A percentile compares a stretch with the other conserved stretches of the same genome.
Conservation (phyloP, 495 filamentous ascomycete genomes). For the Achaetomiella virescens region DNA sequence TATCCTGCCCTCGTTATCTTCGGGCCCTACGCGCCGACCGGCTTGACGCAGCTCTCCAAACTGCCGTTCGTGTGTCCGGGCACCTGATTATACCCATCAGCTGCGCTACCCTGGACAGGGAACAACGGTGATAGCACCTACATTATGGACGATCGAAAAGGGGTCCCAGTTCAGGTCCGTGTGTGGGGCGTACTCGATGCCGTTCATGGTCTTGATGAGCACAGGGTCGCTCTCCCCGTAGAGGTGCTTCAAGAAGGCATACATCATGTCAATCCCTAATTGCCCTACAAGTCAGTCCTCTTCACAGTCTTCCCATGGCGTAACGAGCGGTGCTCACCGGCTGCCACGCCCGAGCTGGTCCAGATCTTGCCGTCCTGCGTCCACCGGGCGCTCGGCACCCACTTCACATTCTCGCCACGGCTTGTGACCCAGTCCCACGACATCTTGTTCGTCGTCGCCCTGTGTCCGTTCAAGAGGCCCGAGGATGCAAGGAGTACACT, state of each 20-base stretch:
- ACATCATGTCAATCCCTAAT: constrained; percentile 61
- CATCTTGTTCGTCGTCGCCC: constrained; percentile 53
- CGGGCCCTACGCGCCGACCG: neutral
- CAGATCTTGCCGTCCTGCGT: constrained; percentile 60
- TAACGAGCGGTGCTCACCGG: constrained; percentile 1
- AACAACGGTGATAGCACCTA: neutral
- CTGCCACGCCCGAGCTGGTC: constrained; percentile 36
- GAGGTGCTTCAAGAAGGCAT: constrained; percentile 44
- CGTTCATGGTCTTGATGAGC: constrained; percentile 2
- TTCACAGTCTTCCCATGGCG: no score
- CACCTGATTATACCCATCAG: neutral
- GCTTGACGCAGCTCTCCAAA: constrained; percentile 1
- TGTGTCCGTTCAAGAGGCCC: constrained; percentile 51
- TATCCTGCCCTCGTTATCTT: no score
- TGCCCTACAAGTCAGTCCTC: constrained; percentile 26
- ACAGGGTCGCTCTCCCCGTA: constrained; percentile 34
- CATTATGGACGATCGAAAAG: constrained; percentile 23
- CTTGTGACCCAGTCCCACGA: constrained; percentile 37
- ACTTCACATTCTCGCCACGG: constrained; percentile 44
- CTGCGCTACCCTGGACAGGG: neutral
- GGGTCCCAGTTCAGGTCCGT: constrained; percentile 32
- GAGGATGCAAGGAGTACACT: constrained; percentile 44
- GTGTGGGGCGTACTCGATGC: constrained; percentile 32
- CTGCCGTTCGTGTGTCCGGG: neutral
- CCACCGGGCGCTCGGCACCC: constrained; percentile 60